Evolutionary conservation across 2,329 filamentous ascomycete genomes (phyloP), one percentile per base, ranked within the genome.

Genomic region (Botrytis galanthina): DNA sequence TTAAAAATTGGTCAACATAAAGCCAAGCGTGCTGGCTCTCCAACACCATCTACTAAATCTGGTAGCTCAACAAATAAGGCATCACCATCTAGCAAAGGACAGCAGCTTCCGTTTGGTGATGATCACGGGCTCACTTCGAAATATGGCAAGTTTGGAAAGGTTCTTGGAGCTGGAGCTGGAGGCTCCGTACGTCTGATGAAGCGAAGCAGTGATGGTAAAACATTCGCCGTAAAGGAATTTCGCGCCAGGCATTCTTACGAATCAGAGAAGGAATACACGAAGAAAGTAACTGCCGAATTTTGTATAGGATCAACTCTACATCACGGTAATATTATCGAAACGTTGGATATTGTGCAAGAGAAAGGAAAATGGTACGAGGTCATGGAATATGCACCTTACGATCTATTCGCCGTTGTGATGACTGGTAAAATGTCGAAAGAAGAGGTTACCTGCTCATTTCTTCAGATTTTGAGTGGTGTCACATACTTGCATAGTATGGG

Each of bases 321-420:
- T 80, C 96, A 99, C 80, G 95, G 96, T 79, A 99, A 99, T 81
- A 94, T 99, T 78, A 98, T 99, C 79, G 96, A 99, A 82, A 98
- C 96, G 1, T 88, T 99, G 77, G 96, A 99, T 82, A 97, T 99
- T 76, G 90, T 99, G 18, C 93, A 97, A 77, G 96, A 99, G 83
- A 96, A 95, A 82, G 90, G 90, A 69, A 94, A 92, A 76, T 99
- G 96, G 94, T 99, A 94, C 80, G 95, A 98, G 80, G 96, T 99
- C 60, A 99, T 99, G 96, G 96, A 99, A 81, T 99, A 97, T 80
- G 96, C 95, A 18, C 96, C 96, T 0, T 99, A 87, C 80, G 96
- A 99, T 82, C 87, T 99, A 44, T 99, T 99, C 81, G 96, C 96
- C 20, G 97, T 97, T 76, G 96, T 99, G 77, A 99, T 99, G 96